Conservation (phyloP, 2,329 filamentous ascomycete genomes). For the Pseudogymnoascus sp. region DNA sequence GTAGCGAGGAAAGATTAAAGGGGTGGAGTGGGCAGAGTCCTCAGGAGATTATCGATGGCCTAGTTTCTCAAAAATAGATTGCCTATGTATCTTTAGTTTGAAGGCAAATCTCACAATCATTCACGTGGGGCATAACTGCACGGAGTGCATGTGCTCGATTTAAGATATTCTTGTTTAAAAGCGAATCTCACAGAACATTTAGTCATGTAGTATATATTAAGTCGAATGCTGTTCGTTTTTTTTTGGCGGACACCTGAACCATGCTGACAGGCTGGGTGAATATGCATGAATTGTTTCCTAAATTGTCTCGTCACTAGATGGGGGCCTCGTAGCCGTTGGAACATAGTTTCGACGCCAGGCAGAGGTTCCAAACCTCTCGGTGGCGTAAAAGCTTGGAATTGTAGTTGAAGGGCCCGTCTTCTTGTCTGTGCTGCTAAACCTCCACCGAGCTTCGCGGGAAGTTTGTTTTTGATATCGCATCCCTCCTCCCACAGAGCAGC, state of each 20-base stretch:
- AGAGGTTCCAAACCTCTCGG: too few relatives aligned
- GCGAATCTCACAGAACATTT: background rate
- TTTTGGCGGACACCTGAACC: background rate
- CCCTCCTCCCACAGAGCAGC: background rate
- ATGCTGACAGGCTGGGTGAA: background rate
- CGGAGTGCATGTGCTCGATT: background rate
- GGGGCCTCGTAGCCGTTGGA: background rate
- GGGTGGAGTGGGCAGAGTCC: constrained; percentile 50
- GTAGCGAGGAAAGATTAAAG: constrained; percentile 55
- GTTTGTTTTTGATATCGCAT: background rate
- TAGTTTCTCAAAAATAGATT: constrained; percentile 7
- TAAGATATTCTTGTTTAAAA: background rate
- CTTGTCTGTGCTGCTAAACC: background rate
- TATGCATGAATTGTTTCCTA: background rate
- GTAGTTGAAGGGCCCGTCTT: background rate
- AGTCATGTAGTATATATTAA: background rate
- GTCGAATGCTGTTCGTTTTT: background rate
- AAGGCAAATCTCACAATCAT: background rate
- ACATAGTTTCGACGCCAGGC: background rate
- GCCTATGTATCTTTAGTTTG: background rate
- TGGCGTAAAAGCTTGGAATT: background rate
- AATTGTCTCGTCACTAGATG: background rate
- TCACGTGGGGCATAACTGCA: background rate
- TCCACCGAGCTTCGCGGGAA: background rate
- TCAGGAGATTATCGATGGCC: constrained; percentile 17